Conservation (phyloP, 2,329 filamentous ascomycete species). For the Neodidymelliopsis sp. region DNA sequence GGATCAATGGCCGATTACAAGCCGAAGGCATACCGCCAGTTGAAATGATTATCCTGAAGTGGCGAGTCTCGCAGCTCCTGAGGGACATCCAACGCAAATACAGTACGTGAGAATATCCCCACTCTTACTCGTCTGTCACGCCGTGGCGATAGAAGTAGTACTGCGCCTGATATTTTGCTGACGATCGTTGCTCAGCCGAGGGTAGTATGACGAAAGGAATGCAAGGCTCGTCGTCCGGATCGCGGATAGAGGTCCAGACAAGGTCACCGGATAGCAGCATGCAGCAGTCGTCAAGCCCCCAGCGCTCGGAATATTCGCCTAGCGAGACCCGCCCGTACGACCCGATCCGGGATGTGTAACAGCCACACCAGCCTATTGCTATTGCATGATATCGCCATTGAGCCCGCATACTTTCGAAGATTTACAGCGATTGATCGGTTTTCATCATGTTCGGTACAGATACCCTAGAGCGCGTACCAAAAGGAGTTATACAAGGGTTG, state of each 20-base stretch:
- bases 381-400: constrained; percentile 30
- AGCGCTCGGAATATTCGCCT: constrained; percentile 42
- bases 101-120: constrained; percentile 39
- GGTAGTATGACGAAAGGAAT: constrained; percentile 47
- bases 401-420: constrained; percentile 21
- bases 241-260: constrained; percentile 38
- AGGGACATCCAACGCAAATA: constrained; percentile 49
- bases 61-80: constrained; percentile 47
- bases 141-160: constrained; percentile 24
- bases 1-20: constrained; percentile 44
- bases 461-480: constrained; percentile 26
- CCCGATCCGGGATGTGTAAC: constrained; percentile 47
- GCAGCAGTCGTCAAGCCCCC: constrained; percentile 40
- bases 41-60: constrained; percentile 50
- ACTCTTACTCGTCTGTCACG: constrained; percentile 29
- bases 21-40: constrained; percentile 47
- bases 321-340: constrained; percentile 47
- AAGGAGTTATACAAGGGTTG: constrained; percentile 11
- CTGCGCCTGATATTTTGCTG: constrained; percentile 37
- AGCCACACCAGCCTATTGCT: constrained; percentile 5
- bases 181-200: constrained; percentile 45
- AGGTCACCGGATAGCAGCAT: constrained; percentile 35
- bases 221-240: constrained; percentile 35
- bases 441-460: constrained; percentile 26
- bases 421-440: constrained; percentile 21